These are phyloP conservation scores for Botrytis fabae DNA, from an alignment of 2,329 filamentous ascomycete genomes.

Conservation along the genomic window DNA sequence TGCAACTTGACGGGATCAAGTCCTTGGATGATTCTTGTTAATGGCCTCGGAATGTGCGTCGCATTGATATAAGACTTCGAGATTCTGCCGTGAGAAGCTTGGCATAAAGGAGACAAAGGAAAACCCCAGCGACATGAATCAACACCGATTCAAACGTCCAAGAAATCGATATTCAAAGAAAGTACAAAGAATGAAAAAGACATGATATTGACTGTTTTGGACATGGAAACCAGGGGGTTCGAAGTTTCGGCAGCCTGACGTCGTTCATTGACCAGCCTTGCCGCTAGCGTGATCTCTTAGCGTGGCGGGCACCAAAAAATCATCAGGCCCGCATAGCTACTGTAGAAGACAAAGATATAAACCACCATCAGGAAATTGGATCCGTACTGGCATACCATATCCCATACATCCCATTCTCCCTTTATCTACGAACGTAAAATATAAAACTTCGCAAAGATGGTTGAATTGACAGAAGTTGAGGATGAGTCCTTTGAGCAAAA, in stretches of 20 bases:
- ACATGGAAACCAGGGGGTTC: not conserved
- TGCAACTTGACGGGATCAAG: not conserved
- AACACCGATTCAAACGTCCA: not conserved
- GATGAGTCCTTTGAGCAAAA: conserved; percentile 87
- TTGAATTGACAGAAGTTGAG: conserved; percentile 94
- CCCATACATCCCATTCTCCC: not conserved
- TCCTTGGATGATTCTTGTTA: not conserved
- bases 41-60: not conserved
- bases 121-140: not conserved
- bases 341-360: conserved; percentile 5
- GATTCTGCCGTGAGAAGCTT: conserved; percentile 3
- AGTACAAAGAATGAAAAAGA: not conserved
- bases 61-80: not conserved
- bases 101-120: not conserved
- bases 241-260: conserved; percentile 15
- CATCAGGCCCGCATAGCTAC: not conserved
- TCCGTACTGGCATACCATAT: not conserved
- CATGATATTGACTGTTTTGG: not conserved
- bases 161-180: not conserved
- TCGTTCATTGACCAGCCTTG: conserved; percentile 19
- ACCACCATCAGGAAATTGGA: not conserved
- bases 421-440: not conserved
- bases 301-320: conserved; percentile 20
- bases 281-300: conserved; percentile 19
- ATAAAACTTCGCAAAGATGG: conserved; percentile 61